These are phyloP conservation scores for Turnera subulata DNA, from an alignment of 345 rosid genomes.

Conservation along the genomic window DNA sequence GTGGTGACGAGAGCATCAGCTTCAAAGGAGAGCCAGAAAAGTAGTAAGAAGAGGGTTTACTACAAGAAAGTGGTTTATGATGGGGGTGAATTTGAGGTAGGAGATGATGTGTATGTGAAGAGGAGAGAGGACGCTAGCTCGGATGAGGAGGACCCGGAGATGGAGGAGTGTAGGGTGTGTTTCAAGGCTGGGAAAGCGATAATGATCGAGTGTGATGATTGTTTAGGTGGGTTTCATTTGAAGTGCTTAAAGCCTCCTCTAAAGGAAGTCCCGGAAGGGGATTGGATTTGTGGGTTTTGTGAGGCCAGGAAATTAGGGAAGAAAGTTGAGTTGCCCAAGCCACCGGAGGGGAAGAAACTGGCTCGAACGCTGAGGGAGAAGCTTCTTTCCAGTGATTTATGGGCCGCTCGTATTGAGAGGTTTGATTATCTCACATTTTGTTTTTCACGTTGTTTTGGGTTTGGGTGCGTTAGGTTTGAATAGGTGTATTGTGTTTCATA, in stretches of 20 bases:
- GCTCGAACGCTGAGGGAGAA: conserved; percentile 77
- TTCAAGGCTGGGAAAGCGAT: conserved; percentile 49
- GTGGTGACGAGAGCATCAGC: conserved; percentile 6
- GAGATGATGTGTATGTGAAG: conserved; percentile 80
- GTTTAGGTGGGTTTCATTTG: conserved; percentile 90
- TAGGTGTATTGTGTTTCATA: not conserved
- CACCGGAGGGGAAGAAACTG: conserved; percentile 60
- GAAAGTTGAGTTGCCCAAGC: conserved; percentile 43
- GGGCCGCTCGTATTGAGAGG: conserved; percentile 85
- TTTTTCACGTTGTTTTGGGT: not conserved
- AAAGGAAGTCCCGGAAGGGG: conserved; percentile 76
- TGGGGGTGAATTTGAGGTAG: conserved; percentile 64
- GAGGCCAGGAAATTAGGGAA: conserved; percentile 51
- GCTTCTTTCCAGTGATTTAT: conserved; percentile 78
- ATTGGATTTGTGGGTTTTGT: conserved; percentile 82
- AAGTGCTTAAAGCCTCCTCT: conserved; percentile 80
- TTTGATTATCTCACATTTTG: conserved; percentile 9
- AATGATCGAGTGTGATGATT: conserved; percentile 93
- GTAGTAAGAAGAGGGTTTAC: conserved; percentile 40
- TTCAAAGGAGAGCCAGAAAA: conserved; percentile 1
- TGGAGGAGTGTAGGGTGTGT: conserved; percentile 82
- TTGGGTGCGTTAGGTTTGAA: not conserved
- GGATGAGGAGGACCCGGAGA: conserved; percentile 61
- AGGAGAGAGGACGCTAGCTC: conserved; percentile 70
- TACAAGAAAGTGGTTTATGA: conserved; percentile 69